Conservation (phyloP, 2,329 filamentous ascomycete species). For the Aurifilum marmelostoma region DNA sequence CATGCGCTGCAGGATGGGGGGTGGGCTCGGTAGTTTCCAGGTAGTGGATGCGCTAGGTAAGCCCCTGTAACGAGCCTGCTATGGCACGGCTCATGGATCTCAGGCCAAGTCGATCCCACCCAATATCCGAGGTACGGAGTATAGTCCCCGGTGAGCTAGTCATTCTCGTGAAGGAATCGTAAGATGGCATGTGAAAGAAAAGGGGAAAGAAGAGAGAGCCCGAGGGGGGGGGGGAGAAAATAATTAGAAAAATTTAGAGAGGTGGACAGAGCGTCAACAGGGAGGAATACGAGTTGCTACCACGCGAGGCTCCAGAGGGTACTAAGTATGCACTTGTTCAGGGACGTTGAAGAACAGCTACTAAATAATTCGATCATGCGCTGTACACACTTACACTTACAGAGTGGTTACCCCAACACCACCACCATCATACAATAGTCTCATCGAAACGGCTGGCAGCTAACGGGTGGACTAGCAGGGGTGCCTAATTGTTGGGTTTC, state of each 20-base stretch:
- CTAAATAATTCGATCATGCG: background rate
- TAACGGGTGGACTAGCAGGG: conserved; percentile 8
- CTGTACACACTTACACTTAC: background rate
- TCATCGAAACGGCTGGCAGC: background rate
- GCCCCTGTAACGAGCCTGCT: conserved; percentile 1
- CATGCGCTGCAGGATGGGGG: background rate
- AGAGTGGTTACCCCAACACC: background rate
- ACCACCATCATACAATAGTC: background rate
- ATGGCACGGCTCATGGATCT: background rate
- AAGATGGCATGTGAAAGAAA: background rate
- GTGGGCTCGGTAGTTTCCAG: conserved; percentile 7
- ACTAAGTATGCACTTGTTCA: too few relatives aligned
- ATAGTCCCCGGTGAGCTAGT: background rate
- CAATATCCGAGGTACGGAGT: conserved; percentile 8
- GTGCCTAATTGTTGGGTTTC: conserved; percentile 5
- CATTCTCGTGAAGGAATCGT: background rate
- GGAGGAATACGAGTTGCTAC: background rate
- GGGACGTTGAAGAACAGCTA: background rate
- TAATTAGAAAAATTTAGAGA: background rate
- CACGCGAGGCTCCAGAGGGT: too few relatives aligned
- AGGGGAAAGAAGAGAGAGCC: background rate
- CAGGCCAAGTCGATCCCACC: background rate
- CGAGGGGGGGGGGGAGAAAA: too few relatives aligned
- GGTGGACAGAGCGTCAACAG: background rate
- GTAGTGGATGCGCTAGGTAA: background rate